Conservation (phyloP, 2,329 filamentous ascomycete species). For the Beauveria australis region DNA sequence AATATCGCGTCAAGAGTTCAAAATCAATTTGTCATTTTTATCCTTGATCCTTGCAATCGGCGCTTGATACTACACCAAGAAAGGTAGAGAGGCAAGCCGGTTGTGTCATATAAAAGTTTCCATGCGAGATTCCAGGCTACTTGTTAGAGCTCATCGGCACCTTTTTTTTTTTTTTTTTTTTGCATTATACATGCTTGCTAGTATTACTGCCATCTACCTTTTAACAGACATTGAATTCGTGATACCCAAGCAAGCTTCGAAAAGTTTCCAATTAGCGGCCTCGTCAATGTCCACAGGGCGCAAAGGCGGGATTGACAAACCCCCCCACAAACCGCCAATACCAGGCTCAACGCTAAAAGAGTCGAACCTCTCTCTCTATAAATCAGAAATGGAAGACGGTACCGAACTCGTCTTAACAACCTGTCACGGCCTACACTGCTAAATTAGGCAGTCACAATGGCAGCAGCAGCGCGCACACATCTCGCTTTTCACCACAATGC, state of each 20-base stretch:
- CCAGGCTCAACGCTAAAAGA: background rate
- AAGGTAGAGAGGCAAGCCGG: background rate
- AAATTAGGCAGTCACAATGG: background rate
- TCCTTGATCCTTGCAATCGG: background rate
- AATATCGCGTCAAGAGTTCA: too few relatives aligned
- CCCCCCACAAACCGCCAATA: conserved; percentile 1
- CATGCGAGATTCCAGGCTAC: background rate
- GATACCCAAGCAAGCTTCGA: background rate
- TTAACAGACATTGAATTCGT: background rate
- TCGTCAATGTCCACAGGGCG: background rate
- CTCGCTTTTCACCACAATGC: conserved; percentile 37
- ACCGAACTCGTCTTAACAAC: background rate
- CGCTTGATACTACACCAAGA: conserved; percentile 5
- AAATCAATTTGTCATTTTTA: too few relatives aligned
- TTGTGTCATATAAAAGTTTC: too few relatives aligned
- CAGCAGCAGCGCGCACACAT: conserved; percentile 26
- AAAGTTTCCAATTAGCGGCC: background rate
- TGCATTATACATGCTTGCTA: background rate
- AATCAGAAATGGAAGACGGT: background rate
- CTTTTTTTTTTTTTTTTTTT: background rate
- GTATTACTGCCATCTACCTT: background rate
- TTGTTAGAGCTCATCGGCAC: background rate
- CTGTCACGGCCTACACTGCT: background rate
- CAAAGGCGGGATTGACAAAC: conserved; percentile 8
- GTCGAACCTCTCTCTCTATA: background rate